A percentile compares a stretch with the other conserved stretches of the same genome.
Evolutionary conservation across 345 rosid genomes (phyloP).

Genomic region (Capsella bursapastoris): DNA sequence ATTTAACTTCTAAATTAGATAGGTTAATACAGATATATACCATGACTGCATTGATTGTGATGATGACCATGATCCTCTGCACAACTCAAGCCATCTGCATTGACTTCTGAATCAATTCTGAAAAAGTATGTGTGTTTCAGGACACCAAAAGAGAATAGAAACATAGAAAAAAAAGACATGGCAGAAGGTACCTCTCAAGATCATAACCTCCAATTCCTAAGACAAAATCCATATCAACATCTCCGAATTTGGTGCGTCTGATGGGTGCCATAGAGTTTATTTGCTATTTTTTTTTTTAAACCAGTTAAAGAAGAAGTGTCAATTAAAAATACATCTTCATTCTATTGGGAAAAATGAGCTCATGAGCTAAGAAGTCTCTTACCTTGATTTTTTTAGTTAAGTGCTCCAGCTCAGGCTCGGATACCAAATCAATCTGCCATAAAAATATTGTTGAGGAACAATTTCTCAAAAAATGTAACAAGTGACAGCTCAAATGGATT

Average conservation of each 20-base stretch:
- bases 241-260: slow-evolving; percentile 59
- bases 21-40: slow-evolving; percentile 36
- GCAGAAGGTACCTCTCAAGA: slow-evolving; percentile 60
- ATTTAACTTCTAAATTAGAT: not conserved
- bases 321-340: not conserved
- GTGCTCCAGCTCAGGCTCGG: slow-evolving; percentile 55
- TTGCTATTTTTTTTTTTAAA: slow-evolving; percentile 43
- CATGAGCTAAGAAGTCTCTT: slow-evolving; percentile 3
- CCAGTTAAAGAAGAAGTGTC: not conserved
- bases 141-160: not conserved
- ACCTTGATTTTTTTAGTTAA: slow-evolving; percentile 69
- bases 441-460: not conserved
- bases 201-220: slow-evolving; percentile 82
- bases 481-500: not conserved
- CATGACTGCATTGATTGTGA: slow-evolving; percentile 47
- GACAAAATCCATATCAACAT: slow-evolving; percentile 71
- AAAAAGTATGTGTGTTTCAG: slow-evolving; percentile 19
- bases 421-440: slow-evolving; percentile 71
- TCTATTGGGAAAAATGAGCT: not conserved
- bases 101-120: slow-evolving; percentile 72
- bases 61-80: slow-evolving; percentile 46
- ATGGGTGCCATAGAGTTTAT: slow-evolving; percentile 72
- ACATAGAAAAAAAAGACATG: not conserved
- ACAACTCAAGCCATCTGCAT: slow-evolving; percentile 45
- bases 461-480: not conserved